Evolutionary conservation across 2,329 filamentous ascomycete species (phyloP), one percentile per base, ranked within the genome.

Genomic region (Scopulariopsis brevicaulis): DNA sequence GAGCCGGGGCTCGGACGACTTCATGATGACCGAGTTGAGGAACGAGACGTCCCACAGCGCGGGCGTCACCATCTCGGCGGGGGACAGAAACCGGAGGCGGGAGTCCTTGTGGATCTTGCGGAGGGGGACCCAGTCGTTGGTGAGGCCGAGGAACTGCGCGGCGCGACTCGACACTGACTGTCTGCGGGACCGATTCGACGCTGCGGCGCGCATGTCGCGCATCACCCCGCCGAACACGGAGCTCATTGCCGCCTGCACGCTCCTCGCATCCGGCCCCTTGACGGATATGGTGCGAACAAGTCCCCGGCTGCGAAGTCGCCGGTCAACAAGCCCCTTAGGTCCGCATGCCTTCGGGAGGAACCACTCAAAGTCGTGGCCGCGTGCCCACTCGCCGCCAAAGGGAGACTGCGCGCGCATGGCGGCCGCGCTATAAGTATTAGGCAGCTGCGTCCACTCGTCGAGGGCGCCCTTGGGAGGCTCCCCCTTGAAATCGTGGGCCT

Each of bases 41-140:
- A 92, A 92, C 11, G 81, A 76, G 2, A 85, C 81, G 56, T 84
- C 82, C 89, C 89, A 93, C 2, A 84, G 70, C 1, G 84, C 80
- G 0, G 87, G 82, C 1, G 85, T 90, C 43, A 87, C 71, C 83
- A 92, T 87, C 67, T 92, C 89, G 1, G 82, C 75, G 1, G 83
- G 83, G 6, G 80, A 81, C 12, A 92, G 75, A 63, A 91, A 91
- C 1, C 83, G 82, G 7, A 93, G 76, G 28, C 83, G 80, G 0
- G 85, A 85, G 59, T 90, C 86, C 65, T 87, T 90, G 66, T 88
- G 82, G 2, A 90, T 74, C 68, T 92, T 92, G 55, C 88, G 82
- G 20, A 93, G 74, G 5, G 89, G 89, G n/a, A 92, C 79, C 79
- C 87, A 90, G 0, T 81, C 71, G 51, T 86, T 84, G 57, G 80